These are phyloP conservation scores for Atalantia buxifolia DNA, from an alignment of 345 rosid species.

Conservation along the genomic window DNA sequence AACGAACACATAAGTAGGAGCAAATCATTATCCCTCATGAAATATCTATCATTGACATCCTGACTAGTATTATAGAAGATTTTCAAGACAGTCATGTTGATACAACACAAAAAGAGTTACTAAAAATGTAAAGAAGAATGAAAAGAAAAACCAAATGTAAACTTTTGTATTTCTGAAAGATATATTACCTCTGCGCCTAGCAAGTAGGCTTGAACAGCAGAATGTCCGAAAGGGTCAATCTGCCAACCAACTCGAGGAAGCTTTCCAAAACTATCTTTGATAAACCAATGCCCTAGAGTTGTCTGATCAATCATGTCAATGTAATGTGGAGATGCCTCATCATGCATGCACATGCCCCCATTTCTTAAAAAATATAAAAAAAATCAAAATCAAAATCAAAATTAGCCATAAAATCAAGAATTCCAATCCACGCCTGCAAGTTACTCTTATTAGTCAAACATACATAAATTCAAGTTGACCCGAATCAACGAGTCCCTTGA, in stretches of 20 bases:
- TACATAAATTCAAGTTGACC: slow-evolving; percentile 97
- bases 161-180: neutral
- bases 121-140: neutral
- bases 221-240: slow-evolving; percentile 95
- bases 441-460: slow-evolving; percentile 1
- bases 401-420: neutral
- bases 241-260: slow-evolving; percentile 99
- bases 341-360: slow-evolving; percentile 96
- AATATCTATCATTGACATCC: neutral
- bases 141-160: neutral
- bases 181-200: slow-evolving; percentile 95
- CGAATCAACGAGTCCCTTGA: slow-evolving; percentile 74
- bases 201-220: slow-evolving; percentile 91
- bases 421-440: neutral
- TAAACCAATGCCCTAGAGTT: slow-evolving; percentile 77
- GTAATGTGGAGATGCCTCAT: slow-evolving; percentile 89
- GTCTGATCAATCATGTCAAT: slow-evolving; percentile 96
- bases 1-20: neutral
- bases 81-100: neutral
- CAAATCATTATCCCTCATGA: neutral
- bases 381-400: neutral
- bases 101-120: neutral
- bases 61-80: neutral
- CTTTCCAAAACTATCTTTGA: slow-evolving; percentile 75
- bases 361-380: slow-evolving; percentile 43